These are phyloP conservation scores for Medicago ruthenica DNA, from an alignment of 306 rosid species.

Conservation along the genomic window DNA sequence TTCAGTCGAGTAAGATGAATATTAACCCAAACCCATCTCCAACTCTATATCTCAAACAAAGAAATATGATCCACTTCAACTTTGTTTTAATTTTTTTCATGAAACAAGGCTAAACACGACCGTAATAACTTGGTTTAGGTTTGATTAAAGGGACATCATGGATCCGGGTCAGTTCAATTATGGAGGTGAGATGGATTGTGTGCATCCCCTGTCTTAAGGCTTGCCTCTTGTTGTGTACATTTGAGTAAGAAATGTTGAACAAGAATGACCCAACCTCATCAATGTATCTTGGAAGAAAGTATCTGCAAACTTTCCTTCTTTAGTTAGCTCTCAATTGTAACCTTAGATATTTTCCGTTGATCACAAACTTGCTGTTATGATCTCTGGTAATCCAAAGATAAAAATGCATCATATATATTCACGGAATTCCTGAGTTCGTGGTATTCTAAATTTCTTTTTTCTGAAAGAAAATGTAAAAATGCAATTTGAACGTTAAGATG, in stretches of 20 bases:
- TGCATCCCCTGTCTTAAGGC: not conserved
- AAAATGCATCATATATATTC: not conserved
- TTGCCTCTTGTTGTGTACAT: not conserved
- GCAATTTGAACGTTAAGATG: not conserved
- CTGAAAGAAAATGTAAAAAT: not conserved
- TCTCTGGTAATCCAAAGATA: not conserved
- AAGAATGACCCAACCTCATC: not conserved
- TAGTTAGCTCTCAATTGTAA: not conserved
- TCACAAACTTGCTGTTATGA: not conserved
- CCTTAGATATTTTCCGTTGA: not conserved
- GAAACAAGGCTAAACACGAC: not conserved
- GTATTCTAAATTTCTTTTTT: no score
- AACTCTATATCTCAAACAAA: not conserved
- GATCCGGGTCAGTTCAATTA: not conserved
- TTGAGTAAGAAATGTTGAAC: not conserved
- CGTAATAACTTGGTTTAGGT: not conserved
- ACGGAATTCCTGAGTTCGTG: not conserved
- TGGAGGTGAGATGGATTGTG: not conserved
- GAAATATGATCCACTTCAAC: not conserved
- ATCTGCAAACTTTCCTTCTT: not conserved
- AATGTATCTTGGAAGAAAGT: constrained; percentile 2
- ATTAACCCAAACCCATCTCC: not conserved
- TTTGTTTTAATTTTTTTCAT: no score
- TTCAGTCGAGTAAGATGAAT: not conserved
- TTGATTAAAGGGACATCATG: not conserved